phyloP scores from a whole-genome alignment of 2,329 filamentous ascomycete species.

The Graphilbum ipis-grandicollis region DNA sequence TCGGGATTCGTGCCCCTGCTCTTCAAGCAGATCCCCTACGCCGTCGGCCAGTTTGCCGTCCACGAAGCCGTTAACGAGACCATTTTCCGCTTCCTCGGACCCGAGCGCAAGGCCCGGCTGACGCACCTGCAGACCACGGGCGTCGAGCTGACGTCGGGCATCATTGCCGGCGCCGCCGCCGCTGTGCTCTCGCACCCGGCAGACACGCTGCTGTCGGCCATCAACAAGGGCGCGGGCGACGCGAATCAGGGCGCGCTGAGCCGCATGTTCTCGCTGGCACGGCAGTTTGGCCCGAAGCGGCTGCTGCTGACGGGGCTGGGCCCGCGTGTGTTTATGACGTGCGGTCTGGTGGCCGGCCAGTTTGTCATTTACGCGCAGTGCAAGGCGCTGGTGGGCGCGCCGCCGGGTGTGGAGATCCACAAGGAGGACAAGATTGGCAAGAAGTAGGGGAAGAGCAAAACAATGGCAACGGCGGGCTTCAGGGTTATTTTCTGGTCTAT shows the following conservation, averaged over 20 bases:
- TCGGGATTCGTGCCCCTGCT: slow-evolving; percentile 76
- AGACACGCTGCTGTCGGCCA: slow-evolving; percentile 42
- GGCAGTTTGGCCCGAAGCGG: slow-evolving; percentile 31
- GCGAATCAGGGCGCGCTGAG: slow-evolving; percentile 27
- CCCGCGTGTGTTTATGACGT: slow-evolving; percentile 35
- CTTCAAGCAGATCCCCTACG: slow-evolving; percentile 85
- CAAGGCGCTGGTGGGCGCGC: slow-evolving; percentile 33
- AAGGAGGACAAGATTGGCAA: slow-evolving; percentile 19
- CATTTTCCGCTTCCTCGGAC: slow-evolving; percentile 53
- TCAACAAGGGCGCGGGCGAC: slow-evolving; percentile 37
- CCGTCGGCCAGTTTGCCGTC: slow-evolving; percentile 85
- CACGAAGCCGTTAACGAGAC: slow-evolving; percentile 76
- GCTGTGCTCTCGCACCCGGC: slow-evolving; percentile 81
- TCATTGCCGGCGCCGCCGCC: slow-evolving; percentile 76
- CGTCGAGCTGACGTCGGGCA: slow-evolving; percentile 72
- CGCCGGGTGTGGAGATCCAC: slow-evolving; percentile 33
- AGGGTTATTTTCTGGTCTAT: no score
- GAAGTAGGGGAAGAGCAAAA: background rate
- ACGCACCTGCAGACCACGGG: slow-evolving; percentile 57
- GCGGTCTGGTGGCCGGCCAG: slow-evolving; percentile 31
- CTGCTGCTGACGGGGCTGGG: slow-evolving; percentile 29
- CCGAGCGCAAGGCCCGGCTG: slow-evolving; percentile 45
- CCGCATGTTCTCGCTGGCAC: slow-evolving; percentile 32
- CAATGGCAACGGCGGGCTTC: no score
- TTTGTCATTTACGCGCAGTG: slow-evolving; percentile 39